These are phyloP conservation scores for Salvia miltiorrhiza DNA, from an alignment of 257 asterid species.

Conservation along the genomic window DNA sequence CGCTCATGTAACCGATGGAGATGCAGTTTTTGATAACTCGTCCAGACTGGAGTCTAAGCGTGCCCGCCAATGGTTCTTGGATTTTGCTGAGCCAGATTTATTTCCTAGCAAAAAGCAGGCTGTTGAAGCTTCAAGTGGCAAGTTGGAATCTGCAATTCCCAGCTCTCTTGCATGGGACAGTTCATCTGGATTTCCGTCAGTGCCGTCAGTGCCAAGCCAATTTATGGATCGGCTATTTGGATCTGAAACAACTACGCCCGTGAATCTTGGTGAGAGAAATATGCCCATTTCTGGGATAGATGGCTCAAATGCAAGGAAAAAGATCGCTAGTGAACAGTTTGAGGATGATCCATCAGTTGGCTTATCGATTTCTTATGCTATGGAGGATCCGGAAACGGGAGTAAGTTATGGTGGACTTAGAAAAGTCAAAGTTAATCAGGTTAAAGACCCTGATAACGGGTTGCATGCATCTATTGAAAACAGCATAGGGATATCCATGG, in stretches of 20 bases:
- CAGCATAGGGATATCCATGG: constrained; percentile 40
- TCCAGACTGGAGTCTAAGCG: constrained; percentile 64
- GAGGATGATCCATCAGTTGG: constrained; percentile 61
- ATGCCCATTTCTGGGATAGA: constrained; percentile 38
- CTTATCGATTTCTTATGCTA: constrained; percentile 62
- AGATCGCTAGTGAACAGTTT: constrained; percentile 35
- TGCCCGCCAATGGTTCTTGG: constrained; percentile 58
- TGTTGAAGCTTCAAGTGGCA: constrained; percentile 42
- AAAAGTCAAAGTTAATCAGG: constrained; percentile 70
- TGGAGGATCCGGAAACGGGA: constrained; percentile 57
- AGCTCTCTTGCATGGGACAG: constrained; percentile 63
- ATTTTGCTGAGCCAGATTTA: constrained; percentile 55
- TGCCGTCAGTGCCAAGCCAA: constrained; percentile 43
- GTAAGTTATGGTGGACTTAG: constrained; percentile 55
- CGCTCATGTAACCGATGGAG: constrained; percentile 51
- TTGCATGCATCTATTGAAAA: constrained; percentile 41
- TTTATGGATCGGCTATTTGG: constrained; percentile 71
- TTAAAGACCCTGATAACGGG: constrained; percentile 53
- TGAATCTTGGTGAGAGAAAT: constrained; percentile 34
- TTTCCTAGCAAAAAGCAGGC: constrained; percentile 72
- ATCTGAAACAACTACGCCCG: constrained; percentile 39
- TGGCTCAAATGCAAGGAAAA: constrained; percentile 34
- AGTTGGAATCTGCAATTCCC: constrained; percentile 44
- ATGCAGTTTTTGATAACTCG: constrained; percentile 57
- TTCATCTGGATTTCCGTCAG: constrained; percentile 53